Conservation (phyloP, 495 filamentous ascomycete genomes). For the Tuber borchii region DNA sequence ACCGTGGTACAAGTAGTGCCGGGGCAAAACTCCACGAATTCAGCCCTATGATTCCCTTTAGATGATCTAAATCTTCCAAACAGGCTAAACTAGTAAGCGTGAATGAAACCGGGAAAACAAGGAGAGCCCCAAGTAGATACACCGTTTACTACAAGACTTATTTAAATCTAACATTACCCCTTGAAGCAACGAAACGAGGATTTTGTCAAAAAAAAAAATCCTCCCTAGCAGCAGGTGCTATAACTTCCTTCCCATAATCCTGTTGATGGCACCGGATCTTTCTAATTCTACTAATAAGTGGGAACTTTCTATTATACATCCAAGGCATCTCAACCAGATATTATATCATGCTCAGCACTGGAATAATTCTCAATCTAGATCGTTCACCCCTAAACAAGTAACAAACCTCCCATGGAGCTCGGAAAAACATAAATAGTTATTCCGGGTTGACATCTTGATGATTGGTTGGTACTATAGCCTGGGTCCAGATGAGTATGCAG, state of each 20-base stretch:
- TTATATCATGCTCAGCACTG: too few relatives aligned
- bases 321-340: neutral
- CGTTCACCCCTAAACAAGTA: too few relatives aligned
- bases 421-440: too few relatives aligned
- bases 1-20: neutral
- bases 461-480: neutral
- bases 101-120: neutral
- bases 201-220: too few relatives aligned
- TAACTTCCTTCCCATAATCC: neutral
- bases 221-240: neutral
- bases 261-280: neutral
- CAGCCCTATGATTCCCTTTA: neutral
- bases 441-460: neutral
- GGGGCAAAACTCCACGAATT: neutral
- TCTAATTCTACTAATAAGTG: too few relatives aligned
- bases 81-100: neutral
- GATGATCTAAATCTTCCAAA: neutral
- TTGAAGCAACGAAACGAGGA: too few relatives aligned
- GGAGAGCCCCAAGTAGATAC: neutral
- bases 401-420: too few relatives aligned
- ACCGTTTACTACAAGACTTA: neutral
- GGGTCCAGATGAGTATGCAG: neutral
- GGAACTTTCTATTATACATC: neutral
- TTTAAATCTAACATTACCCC: neutral
- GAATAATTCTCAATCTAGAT: too few relatives aligned